Percentiles rank a stretch among this genome's conserved stretches.
These are phyloP conservation scores for Quercus suber DNA, from an alignment of 306 rosid species.

Conservation along the genomic window DNA sequence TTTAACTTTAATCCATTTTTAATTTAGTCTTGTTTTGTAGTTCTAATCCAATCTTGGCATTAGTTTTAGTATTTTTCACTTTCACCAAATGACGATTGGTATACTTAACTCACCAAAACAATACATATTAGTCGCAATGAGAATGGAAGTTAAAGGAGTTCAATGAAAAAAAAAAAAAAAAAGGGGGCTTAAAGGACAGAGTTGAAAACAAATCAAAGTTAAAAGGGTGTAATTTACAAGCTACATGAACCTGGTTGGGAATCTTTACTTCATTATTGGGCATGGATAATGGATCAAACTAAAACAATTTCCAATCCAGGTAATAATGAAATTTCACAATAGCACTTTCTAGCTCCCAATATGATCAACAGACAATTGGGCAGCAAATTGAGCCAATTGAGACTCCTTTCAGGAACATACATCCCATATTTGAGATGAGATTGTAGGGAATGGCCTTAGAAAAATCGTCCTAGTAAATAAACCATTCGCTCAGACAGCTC, in stretches of 20 bases:
- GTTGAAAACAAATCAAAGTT: too few relatives aligned
- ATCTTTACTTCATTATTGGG: not conserved
- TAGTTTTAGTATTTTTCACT: too few relatives aligned
- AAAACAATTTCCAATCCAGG: slow-evolving; percentile 12
- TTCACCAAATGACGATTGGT: too few relatives aligned
- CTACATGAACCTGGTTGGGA: not conserved
- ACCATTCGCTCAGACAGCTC: slow-evolving; percentile 69
- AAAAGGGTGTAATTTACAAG: not conserved
- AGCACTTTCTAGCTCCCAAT: slow-evolving; percentile 1
- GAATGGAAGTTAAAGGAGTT: too few relatives aligned
- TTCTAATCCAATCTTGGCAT: too few relatives aligned
- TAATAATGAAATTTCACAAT: slow-evolving; percentile 5
- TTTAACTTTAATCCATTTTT: too few relatives aligned
- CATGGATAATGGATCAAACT: not conserved
- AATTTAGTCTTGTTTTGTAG: too few relatives aligned
- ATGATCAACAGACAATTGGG: not conserved
- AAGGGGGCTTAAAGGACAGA: too few relatives aligned
- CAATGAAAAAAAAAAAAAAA: too few relatives aligned
- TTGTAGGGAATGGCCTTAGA: not conserved
- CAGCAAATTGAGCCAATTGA: slow-evolving; percentile 13
- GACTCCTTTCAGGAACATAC: slow-evolving; percentile 11
- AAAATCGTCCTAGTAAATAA: slow-evolving; percentile 42
- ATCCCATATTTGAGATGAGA: not conserved
- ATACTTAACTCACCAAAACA: too few relatives aligned
- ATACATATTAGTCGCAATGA: too few relatives aligned